Percentiles rank a stretch among this genome's conserved stretches.
phyloP scores from a whole-genome alignment of 768 basidiomycete genomes.

The Lentinula detonsa region DNA sequence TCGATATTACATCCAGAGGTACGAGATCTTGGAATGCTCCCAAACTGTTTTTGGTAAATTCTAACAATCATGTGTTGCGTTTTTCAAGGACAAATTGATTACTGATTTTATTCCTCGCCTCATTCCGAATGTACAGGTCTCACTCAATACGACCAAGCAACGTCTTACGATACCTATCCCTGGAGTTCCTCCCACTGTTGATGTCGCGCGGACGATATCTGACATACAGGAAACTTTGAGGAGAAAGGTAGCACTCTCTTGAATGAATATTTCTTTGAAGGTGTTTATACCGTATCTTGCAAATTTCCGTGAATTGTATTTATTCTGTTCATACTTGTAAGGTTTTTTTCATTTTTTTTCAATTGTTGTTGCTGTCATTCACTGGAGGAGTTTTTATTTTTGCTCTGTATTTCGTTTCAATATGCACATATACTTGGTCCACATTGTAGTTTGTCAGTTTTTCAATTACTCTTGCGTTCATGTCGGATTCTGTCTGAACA shows the following conservation, averaged over 20 bases:
- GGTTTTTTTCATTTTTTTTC: neutral
- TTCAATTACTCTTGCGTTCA: neutral
- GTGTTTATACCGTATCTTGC: neutral
- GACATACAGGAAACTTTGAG: slow-evolving; percentile 73
- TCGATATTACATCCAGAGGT: slow-evolving; percentile 69
- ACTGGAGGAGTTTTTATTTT: neutral
- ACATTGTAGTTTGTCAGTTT: neutral
- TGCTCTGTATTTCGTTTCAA: neutral
- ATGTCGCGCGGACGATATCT: slow-evolving; percentile 62
- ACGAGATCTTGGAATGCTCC: slow-evolving; percentile 15
- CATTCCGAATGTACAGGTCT: slow-evolving; percentile 70
- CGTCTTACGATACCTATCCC: slow-evolving; percentile 67
- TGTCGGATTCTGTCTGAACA: neutral
- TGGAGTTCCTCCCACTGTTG: slow-evolving; percentile 59
- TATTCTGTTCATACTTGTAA: neutral
- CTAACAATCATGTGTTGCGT: slow-evolving; percentile 7
- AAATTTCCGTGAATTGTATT: neutral
- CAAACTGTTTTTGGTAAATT: neutral
- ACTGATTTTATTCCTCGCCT: slow-evolving; percentile 79
- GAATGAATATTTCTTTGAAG: slow-evolving; percentile 9
- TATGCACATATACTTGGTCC: neutral
- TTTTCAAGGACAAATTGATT: slow-evolving; percentile 66
- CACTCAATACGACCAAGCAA: slow-evolving; percentile 74
- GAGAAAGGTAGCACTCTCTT: slow-evolving; percentile 27
- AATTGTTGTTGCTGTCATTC: neutral